Conservation (phyloP, 2,329 filamentous ascomycete species). For the Ophiobolus disseminans region DNA sequence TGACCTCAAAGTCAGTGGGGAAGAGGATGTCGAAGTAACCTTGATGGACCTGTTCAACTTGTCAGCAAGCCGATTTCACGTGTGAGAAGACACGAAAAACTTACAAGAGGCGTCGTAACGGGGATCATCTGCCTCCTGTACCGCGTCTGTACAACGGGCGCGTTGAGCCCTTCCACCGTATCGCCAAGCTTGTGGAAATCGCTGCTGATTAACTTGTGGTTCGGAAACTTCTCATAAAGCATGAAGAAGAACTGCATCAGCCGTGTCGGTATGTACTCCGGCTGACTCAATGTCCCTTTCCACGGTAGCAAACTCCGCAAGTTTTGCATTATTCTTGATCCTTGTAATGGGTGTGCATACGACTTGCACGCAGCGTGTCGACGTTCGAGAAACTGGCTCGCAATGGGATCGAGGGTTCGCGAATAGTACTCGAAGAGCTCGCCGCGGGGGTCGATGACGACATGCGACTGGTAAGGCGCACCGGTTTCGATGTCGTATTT, state of each 20-base stretch:
- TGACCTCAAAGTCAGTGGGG: constrained; percentile 90
- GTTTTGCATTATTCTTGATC: constrained; percentile 63
- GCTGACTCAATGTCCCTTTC: constrained; percentile 75
- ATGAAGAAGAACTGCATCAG: constrained; percentile 98
- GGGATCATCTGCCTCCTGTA: constrained; percentile 87
- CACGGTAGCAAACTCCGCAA: constrained; percentile 72
- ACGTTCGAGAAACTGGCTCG: constrained; percentile 82
- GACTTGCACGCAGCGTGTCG: constrained; percentile 74
- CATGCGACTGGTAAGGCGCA: constrained; percentile 83
- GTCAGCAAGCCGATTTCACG: constrained; percentile 3
- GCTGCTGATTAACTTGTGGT: constrained; percentile 84
- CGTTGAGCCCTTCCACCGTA: constrained; percentile 82
- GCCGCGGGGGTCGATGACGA: constrained; percentile 82
- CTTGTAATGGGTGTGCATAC: constrained; percentile 67
- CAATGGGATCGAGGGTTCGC: constrained; percentile 79
- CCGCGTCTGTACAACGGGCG: constrained; percentile 93
- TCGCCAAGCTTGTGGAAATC: constrained; percentile 91
- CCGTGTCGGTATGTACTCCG: constrained; percentile 93
- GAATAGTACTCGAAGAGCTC: constrained; percentile 97
- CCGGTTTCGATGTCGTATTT: constrained; percentile 87
- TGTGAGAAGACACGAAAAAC: constrained; percentile 41
- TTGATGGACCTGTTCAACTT: constrained; percentile 77
- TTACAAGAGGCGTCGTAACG: constrained; percentile 86
- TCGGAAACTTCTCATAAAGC: constrained; percentile 85
- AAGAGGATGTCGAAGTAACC: constrained; percentile 99